Evolutionary conservation across 2,329 filamentous ascomycete genomes (phyloP).

Genomic region (Botryotinia calthae): DNA sequence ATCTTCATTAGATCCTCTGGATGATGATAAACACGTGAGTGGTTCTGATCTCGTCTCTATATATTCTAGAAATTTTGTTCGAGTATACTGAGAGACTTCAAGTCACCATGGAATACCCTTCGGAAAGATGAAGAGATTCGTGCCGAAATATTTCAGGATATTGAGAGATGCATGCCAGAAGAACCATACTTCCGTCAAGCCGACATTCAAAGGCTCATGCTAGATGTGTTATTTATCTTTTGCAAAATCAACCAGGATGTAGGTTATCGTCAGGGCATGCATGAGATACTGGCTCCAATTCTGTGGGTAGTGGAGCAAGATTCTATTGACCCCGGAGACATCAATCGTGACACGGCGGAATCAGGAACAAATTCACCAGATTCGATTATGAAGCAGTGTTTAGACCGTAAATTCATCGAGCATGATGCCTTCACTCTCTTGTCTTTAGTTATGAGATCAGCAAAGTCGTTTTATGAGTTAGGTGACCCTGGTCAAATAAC

Average conservation of each 20-base stretch:
- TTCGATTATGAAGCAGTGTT: conserved; percentile 54
- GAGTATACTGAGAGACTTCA: conserved; percentile 45
- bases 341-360: conserved; percentile 39
- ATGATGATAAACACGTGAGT: conserved; percentile 66
- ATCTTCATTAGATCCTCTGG: conserved; percentile 75
- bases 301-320: conserved; percentile 82
- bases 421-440: conserved; percentile 90
- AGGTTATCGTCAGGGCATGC: conserved; percentile 97
- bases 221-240: conserved; percentile 91
- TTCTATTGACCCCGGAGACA: conserved; percentile 55
- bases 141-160: conserved; percentile 90
- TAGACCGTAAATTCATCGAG: conserved; percentile 75
- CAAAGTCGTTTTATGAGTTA: conserved; percentile 78
- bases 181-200: conserved; percentile 85
- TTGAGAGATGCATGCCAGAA: conserved; percentile 85
- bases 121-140: conserved; percentile 80
- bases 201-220: conserved; percentile 72
- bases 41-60: neutral
- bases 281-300: conserved; percentile 88
- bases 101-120: conserved; percentile 91
- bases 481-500: conserved; percentile 45
- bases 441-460: conserved; percentile 80
- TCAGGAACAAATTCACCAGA: conserved; percentile 23
- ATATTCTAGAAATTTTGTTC: neutral
- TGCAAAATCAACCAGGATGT: conserved; percentile 86